These are phyloP conservation scores for Xylaria palmicola DNA, from an alignment of 495 filamentous ascomycete species.

Conservation along the genomic window DNA sequence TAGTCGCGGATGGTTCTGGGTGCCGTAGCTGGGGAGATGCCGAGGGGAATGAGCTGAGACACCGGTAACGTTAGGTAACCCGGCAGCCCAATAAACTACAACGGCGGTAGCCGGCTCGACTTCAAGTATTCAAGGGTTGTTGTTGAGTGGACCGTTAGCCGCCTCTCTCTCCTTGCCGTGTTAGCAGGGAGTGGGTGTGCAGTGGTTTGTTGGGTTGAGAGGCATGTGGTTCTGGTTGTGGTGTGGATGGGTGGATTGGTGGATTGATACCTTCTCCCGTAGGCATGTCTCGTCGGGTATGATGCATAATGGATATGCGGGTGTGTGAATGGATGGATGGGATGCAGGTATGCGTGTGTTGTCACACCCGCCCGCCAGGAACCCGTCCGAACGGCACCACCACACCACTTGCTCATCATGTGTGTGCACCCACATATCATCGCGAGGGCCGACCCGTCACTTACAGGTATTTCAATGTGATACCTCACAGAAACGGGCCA, in stretches of 20 bases:
- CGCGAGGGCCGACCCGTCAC: not conserved
- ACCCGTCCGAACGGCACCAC: constrained; percentile 16
- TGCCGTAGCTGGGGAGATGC: not conserved
- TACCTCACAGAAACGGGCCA: too few species aligned
- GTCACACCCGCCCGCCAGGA: constrained; percentile 17
- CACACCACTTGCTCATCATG: constrained; percentile 11
- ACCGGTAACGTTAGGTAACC: not conserved
- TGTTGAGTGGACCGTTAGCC: not conserved
- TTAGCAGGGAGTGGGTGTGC: not conserved
- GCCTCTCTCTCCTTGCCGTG: not conserved
- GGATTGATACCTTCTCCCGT: constrained; percentile 7
- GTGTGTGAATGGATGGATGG: constrained; percentile 9
- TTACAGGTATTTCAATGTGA: too few species aligned
- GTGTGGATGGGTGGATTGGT: constrained; percentile 16
- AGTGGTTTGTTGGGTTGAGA: not conserved
- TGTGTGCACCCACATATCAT: constrained; percentile 5
- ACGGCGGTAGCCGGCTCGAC: not conserved
- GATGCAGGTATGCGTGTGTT: constrained; percentile 12
- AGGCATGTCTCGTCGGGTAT: constrained; percentile 1
- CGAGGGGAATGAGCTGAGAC: not conserved
- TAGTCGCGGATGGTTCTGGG: too few species aligned
- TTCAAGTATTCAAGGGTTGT: not conserved
- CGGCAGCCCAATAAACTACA: not conserved
- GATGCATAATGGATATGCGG: constrained; percentile 7
- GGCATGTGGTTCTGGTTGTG: not conserved